phyloP scores from a whole-genome alignment of 164 flowering plant genomes.

The Cinnamomum micranthum region DNA sequence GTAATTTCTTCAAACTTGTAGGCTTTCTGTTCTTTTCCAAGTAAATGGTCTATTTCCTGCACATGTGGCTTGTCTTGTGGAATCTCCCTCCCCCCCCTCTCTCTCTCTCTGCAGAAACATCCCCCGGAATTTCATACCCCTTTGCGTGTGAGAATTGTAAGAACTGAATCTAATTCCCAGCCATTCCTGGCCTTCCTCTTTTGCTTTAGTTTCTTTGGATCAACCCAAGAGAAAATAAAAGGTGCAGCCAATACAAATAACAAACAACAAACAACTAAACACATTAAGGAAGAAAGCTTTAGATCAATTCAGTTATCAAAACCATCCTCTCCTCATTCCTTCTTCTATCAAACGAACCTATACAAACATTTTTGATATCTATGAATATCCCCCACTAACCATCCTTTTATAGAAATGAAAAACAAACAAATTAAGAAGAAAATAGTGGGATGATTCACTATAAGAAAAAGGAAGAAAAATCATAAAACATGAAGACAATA shows the following conservation, averaged over 20 bases:
- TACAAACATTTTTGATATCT: background rate
- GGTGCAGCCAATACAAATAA: background rate
- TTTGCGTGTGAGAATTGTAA: background rate
- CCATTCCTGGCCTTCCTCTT: background rate
- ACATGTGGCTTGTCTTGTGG: slow-evolving; percentile 1
- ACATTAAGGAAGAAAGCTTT: background rate
- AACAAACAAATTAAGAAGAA: background rate
- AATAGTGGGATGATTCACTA: background rate
- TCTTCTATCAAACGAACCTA: background rate
- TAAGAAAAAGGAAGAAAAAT: background rate
- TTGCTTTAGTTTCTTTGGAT: slow-evolving; percentile 2
- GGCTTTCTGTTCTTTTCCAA: background rate
- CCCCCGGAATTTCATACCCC: background rate
- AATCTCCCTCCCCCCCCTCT: background rate
- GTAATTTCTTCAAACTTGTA: background rate
- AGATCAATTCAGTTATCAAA: background rate
- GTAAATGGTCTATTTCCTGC: background rate
- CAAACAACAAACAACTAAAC: background rate
- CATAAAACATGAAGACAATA: too few species aligned
- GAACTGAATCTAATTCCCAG: background rate
- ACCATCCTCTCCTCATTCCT: background rate
- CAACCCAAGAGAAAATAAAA: background rate
- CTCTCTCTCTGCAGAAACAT: background rate
- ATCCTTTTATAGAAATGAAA: background rate
- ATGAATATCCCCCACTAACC: background rate